Evolutionary conservation across 345 rosid genomes (phyloP).

Genomic region (Arabidopsis arenosa): DNA sequence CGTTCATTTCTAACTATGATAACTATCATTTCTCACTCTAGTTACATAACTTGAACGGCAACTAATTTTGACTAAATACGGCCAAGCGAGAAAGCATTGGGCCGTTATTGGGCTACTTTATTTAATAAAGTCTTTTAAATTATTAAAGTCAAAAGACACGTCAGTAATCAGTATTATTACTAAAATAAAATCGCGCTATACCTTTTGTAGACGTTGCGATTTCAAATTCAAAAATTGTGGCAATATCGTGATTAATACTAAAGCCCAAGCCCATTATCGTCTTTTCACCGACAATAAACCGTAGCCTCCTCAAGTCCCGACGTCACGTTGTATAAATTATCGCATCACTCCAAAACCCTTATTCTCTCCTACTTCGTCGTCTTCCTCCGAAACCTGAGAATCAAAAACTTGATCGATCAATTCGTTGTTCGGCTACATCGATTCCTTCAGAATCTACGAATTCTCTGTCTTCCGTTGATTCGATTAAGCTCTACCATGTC

Average conservation of each 20-base stretch:
- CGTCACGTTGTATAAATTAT: slow-evolving; percentile 18
- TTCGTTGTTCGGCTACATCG: background rate
- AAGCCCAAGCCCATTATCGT: slow-evolving; percentile 29
- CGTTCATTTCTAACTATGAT: background rate
- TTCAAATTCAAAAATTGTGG: slow-evolving; percentile 50
- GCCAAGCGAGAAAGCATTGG: background rate
- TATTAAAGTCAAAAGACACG: slow-evolving; percentile 9
- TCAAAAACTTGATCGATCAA: background rate
- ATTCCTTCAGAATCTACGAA: background rate
- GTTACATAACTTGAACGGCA: background rate
- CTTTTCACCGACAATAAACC: background rate
- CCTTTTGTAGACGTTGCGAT: slow-evolving; percentile 34
- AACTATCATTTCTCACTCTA: background rate
- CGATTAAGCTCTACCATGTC: slow-evolving; percentile 52
- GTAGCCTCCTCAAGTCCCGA: slow-evolving; percentile 13
- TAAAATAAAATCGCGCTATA: background rate
- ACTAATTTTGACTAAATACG: background rate
- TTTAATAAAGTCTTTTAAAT: slow-evolving; percentile 3
- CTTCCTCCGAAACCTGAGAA: slow-evolving; percentile 7
- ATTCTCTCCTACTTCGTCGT: background rate
- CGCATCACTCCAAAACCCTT: slow-evolving; percentile 39
- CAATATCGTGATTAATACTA: slow-evolving; percentile 38
- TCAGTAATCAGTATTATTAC: background rate
- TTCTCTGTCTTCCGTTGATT: slow-evolving; percentile 15
- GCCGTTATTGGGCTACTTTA: background rate